Base-by-base conservation (phyloP, 257 asterid species). In the Handroanthus guayacan region DNA sequence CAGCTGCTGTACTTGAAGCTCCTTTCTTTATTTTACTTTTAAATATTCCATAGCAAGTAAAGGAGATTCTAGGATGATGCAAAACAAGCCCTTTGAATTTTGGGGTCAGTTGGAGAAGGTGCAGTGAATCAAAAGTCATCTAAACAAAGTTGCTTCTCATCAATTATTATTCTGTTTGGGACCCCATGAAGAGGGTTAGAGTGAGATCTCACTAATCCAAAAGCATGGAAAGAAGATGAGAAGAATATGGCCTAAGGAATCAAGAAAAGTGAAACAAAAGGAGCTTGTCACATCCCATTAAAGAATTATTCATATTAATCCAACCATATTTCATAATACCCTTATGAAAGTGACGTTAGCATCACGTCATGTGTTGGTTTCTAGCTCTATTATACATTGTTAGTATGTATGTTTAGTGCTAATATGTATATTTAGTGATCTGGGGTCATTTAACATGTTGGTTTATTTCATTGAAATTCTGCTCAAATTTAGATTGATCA, bases 61-160 rank as follows among this genome's bases (percentile, higher is more conserved):
- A 93, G 95, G 82, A 87, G 98, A 93, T 88, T 93, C 97, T 84
- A 74, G 95, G 91, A 91, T 89, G 96, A 92, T 87, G 95, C 92
- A 78, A 63, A 84, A 74, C 69, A 72, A 74, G 80, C 78, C 82
- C 74, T 87, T 71, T 77, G 83, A 63, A 79, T 79, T 71, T 81
- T 77, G 74, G 70, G 78, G 67, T 72, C 64, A 72, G 56, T 57
- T 66, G 87, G 54, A 61, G 81, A 74, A 80, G 83, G 79, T 69
- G 72, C 72, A 44, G 82, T 80, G 86, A 84, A 83, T 88, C 89
- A 78, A 88, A 89, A 89, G 81, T 79, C 83, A 45, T 70, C 71
- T 25, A 39, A 54, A 50, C 2, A 78, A 84, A 82, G 78, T 83
- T 82, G 82, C 66, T 31, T 80, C 83, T 82, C 84, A 79, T 87